Conservation (phyloP, 129 eudicot genomes). For the Daucus carota region DNA sequence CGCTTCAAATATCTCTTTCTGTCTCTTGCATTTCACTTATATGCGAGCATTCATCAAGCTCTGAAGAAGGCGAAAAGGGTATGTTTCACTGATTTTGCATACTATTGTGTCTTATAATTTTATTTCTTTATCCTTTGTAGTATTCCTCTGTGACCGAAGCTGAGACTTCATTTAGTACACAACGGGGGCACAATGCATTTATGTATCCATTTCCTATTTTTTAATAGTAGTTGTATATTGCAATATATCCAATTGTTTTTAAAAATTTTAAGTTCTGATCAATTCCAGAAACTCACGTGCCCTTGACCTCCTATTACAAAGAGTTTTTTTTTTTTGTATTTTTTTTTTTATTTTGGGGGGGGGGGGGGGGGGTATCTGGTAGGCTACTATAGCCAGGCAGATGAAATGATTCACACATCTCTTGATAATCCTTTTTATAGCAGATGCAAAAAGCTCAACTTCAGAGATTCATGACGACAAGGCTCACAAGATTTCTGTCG, state of each 20-base stretch:
- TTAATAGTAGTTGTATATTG: too few relatives aligned
- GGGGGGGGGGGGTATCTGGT: background rate
- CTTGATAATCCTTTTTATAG: background rate
- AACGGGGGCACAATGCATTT: background rate
- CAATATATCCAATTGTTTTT: too few relatives aligned
- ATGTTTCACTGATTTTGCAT: conserved; percentile 9
- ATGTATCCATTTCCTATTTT: background rate
- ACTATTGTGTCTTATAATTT: background rate
- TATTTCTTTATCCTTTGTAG: background rate
- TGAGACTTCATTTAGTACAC: background rate
- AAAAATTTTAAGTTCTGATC: background rate
- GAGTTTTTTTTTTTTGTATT: too few relatives aligned
- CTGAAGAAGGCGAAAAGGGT: conserved; percentile 49
- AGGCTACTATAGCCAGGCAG: background rate
- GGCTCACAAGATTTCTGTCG: conserved; percentile 30
- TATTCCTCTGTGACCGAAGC: background rate
- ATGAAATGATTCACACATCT: background rate
- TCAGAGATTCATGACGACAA: conserved; percentile 31
- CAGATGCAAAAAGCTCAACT: conserved; percentile 50
- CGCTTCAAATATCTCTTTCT: conserved; percentile 81
- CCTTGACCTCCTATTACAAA: background rate
- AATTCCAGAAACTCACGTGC: background rate
- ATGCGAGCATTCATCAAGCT: conserved; percentile 52
- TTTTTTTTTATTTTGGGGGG: too few relatives aligned
- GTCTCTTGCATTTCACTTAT: conserved; percentile 56